Base-by-base conservation (phyloP, 495 filamentous ascomycete genomes). In the Xylaria venustula region DNA sequence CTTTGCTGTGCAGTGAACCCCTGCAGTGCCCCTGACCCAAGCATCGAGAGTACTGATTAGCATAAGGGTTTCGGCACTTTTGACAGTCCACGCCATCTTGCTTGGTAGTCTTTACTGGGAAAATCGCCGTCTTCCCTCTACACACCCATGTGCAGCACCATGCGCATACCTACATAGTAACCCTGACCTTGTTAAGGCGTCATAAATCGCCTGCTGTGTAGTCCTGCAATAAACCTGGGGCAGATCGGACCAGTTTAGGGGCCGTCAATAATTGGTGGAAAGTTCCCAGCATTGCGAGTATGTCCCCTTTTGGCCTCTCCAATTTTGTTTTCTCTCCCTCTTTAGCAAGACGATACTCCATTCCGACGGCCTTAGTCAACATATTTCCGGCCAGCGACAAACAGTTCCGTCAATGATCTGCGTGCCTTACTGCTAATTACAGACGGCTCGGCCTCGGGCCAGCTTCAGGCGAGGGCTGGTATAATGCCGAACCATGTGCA, bases 261-360 rank as follows among this genome's bases (percentile, higher is more conserved):
- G 36, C 15, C 23, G n/a, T n/a, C 28, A 12, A 11, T n/a, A 45
- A 60, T 60, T 60, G 57, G 57, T 60, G 57, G 57, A 60, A 60
- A 52, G 17, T 52, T 36, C 12, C 47, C 32, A 41, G 55, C 47
- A 19, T 9, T 32, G 11, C 17, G 22, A 25, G 22, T 40, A 36
- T 30, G 23, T 51, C 56, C 46, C 19, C 46, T 46, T 46, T 34
- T 40, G 7, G 20, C 36, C 12, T 54, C 12, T 7, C 34, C n/a
- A 30, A 28, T 41, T 11, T 25, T 9, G 9, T 19, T 54, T 5
- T 42, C 26, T 7, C 12, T 26, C 7, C 25, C 37, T 46, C 22
- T 46, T 56, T 7, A 7, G 15, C n/a, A 56, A 14, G 7, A 20
- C 4, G 12, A 34, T 26, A 7, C 40, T 41, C 34, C 28, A 40